Base-by-base conservation (phyloP, 2,329 filamentous ascomycete genomes). In the Hymenoscyphus linearis region DNA sequence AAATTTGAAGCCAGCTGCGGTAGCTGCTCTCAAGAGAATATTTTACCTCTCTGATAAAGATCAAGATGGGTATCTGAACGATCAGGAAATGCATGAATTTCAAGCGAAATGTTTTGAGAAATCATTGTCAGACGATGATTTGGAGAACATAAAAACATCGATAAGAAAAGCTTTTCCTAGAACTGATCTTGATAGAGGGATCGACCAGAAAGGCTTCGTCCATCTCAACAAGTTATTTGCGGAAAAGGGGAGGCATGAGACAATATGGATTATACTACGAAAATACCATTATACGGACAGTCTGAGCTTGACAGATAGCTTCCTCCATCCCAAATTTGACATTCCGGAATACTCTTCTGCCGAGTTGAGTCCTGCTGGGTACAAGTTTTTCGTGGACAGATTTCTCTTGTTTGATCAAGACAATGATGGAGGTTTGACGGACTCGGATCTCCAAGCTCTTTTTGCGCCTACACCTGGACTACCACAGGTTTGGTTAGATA, bases 31-130 rank as follows among this genome's bases (percentile, higher is more conserved):
- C 58, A 90, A 88, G 70, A 84, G 95, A 55, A 90, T 99, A 57
- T 99, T 99, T 76, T 98, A 96, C 72, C 83, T 99, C 3, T 96
- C 91, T 70, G 95, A 99, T 75, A 95, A 92, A 76, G 95, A 99
- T 71, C 93, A 96, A 72, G 95, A 99, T 74, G 93, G 93, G 3
- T 90, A 90, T 70, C 80, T 98, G 67, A 96, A 90, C 68, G 93
- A 98, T 70, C 81, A 87, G 66, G 95, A 99, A 77, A 90, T 99
- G 74, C 84, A 90, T 66, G 88, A 91, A 61, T 98, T 99, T 67
- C 95, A 99, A 74, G 81, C 81, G 64, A 93, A 92, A 67, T 96
- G 92, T 73, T 99, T 99, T 71, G 90, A 93, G 60, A 96, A 96
- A 75, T 84, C 89, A 0, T 75, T 99, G 55, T 87, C 88, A 4